phyloP scores from a whole-genome alignment of 495 filamentous ascomycete genomes.

The Penicillium simplicissimum region DNA sequence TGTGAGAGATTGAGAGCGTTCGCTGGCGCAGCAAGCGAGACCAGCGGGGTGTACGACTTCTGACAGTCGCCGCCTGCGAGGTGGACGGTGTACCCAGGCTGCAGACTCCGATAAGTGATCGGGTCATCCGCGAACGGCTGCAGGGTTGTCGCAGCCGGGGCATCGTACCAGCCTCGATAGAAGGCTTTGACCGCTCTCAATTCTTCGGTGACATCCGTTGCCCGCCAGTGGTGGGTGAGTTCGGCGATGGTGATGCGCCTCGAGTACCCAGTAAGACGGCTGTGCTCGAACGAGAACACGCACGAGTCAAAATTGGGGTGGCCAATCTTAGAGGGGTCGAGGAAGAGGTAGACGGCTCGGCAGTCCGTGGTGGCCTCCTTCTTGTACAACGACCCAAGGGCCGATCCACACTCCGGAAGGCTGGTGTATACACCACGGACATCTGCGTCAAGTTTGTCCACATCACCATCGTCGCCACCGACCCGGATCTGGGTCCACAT shows the following conservation, averaged over 20 bases:
- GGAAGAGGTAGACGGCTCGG: conserved; percentile 60
- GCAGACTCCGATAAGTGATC: conserved; percentile 18
- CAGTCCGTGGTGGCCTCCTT: conserved; percentile 17
- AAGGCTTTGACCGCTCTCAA: conserved; percentile 23
- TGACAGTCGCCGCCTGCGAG: conserved; percentile 25
- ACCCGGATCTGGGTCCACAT: conserved; percentile 45
- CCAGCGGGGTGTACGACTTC: conserved; percentile 30
- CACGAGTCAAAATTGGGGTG: conserved; percentile 55
- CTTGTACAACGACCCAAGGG: conserved; percentile 59
- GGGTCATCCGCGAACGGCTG: conserved; percentile 5
- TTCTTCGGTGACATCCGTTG: conserved; percentile 10
- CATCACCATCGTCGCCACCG: conserved; percentile 27
- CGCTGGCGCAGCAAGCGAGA: conserved; percentile 23
- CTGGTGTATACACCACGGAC: conserved; percentile 58
- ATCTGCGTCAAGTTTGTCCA: conserved; percentile 38
- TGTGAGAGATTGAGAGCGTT: conserved; percentile 14
- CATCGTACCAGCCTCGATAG: conserved; percentile 27
- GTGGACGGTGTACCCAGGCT: conserved; percentile 10
- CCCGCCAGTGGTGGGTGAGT: conserved; percentile 37
- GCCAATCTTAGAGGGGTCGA: conserved; percentile 57
- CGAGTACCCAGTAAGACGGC: conserved; percentile 55
- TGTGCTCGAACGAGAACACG: conserved; percentile 60
- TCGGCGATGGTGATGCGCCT: conserved; percentile 50
- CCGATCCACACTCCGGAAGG: conserved; percentile 66
- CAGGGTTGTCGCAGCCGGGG: conserved; percentile 12